Conservation (phyloP, 305 asterid genomes). For the Vinca major region DNA sequence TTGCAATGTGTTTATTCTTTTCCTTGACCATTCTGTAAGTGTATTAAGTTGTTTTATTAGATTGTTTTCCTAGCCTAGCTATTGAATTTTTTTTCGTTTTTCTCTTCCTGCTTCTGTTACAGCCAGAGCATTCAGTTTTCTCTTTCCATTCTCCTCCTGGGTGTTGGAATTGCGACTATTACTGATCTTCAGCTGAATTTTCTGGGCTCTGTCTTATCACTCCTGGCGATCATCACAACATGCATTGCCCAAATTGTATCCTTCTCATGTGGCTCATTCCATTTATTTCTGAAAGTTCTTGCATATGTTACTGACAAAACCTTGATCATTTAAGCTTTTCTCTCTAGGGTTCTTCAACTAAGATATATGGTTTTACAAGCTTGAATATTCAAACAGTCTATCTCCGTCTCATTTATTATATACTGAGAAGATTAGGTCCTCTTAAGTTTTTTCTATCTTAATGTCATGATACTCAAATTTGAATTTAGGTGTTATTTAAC, state of each 20-base stretch:
- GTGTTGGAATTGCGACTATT: conserved; percentile 84
- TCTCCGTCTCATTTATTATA: neutral
- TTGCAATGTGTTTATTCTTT: too few relatives aligned
- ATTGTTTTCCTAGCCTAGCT: conserved; percentile 15
- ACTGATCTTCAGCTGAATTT: conserved; percentile 85
- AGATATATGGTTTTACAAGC: neutral
- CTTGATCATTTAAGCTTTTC: too few relatives aligned
- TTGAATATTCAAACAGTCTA: neutral
- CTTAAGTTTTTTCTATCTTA: too few relatives aligned
- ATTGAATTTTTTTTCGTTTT: neutral
- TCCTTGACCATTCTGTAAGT: too few relatives aligned
- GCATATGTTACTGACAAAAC: neutral
- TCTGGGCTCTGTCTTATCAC: conserved; percentile 61
- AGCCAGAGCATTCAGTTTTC: conserved; percentile 65
- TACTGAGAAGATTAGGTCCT: too few relatives aligned
- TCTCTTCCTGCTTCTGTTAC: conserved; percentile 25
- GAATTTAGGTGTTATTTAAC: too few relatives aligned
- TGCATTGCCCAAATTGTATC: conserved; percentile 91
- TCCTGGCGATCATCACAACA: conserved; percentile 71
- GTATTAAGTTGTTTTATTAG: neutral
- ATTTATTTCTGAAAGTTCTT: neutral
- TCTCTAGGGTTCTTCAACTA: neutral
- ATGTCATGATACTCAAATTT: too few relatives aligned
- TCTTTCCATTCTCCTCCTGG: conserved; percentile 59
- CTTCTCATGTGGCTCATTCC: conserved; percentile 24